These are phyloP conservation scores for Suillus hirtellus DNA, from an alignment of 768 basidiomycete species.

Conservation along the genomic window DNA sequence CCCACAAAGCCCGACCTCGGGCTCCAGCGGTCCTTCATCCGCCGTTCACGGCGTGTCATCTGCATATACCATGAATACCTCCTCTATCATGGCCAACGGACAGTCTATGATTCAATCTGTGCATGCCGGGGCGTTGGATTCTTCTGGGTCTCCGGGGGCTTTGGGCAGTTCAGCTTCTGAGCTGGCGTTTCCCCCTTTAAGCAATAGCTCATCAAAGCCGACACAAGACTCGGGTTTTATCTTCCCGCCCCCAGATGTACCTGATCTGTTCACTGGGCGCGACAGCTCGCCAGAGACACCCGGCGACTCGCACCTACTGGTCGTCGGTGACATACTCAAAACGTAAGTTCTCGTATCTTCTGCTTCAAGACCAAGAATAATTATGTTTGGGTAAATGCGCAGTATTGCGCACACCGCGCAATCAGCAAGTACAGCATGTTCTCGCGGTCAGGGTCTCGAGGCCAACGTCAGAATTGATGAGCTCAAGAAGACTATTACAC, in stretches of 20 bases:
- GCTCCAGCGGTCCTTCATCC: conserved; percentile 36
- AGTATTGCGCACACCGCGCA: conserved; percentile 65
- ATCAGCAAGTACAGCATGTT: conserved; percentile 54
- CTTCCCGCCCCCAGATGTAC: conserved; percentile 27
- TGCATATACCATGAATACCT: conserved; percentile 23
- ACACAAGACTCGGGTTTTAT: conserved; percentile 24
- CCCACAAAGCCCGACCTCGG: conserved; percentile 24
- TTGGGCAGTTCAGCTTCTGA: conserved; percentile 25
- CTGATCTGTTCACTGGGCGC: conserved; percentile 21
- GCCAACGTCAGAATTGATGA: conserved; percentile 54
- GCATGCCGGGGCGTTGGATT: conserved; percentile 14
- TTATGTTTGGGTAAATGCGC: conserved; percentile 18
- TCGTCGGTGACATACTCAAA: conserved; percentile 50
- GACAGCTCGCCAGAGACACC: conserved; percentile 32
- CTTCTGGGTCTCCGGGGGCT: conserved; percentile 20
- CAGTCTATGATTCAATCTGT: conserved; percentile 11
- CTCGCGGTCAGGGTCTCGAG: conserved; percentile 44
- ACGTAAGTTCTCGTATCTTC: conserved; percentile 42
- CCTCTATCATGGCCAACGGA: conserved; percentile 10
- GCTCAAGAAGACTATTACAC: conserved; percentile 52
- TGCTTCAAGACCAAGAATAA: neutral
- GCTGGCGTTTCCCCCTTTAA: conserved; percentile 26
- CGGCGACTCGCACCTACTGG: conserved; percentile 49
- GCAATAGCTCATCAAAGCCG: conserved; percentile 9
- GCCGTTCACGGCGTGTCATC: conserved; percentile 41